Evolutionary conservation across 2,329 filamentous ascomycete genomes (phyloP), one percentile per base, ranked within the genome.

Genomic region (Xylaria sp.): DNA sequence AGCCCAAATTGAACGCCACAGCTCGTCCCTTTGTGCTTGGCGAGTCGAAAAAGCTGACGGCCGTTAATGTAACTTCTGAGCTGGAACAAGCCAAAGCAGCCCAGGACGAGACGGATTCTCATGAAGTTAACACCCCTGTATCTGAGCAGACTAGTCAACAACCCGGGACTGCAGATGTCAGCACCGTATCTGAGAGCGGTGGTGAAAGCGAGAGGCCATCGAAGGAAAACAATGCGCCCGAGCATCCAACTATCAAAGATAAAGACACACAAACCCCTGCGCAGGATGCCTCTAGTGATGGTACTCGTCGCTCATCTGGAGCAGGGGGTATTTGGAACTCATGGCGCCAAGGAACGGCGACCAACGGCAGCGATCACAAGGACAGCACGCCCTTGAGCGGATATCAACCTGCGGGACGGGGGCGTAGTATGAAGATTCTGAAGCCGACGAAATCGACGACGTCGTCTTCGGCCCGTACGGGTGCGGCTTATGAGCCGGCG

Each of bases 351-450:
- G 83, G 84, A 4, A 76, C 83, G 3, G 79, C 82, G 9, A 78
- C 81, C 0, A 83, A 82, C 60, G 83, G 84, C 6, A 76, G 82
- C 58, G 90, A 91, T 48, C 77, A 79, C n/a, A 86, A 83, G 65
- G 87, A 88, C 69, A 83, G 80, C 71, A 80, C 81, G 2, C 85
- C 85, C 62, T 79, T 87, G 72, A 90, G 89, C 73, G 89, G 90
- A 30, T 93, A 93, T 76, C 91, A 93, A 76, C 90, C 90, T 73
- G 84, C 90, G 71, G 81, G 89, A 76, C 84, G 89, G 56, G 81
- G 85, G 18, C 88, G 91, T 58, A 90, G 89, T 59, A 98, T 98
- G 91, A 98, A 97, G 82, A 91, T 97, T 1, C 84, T 98, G 60
- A 93, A 94, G 76, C 90, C 95, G 1, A 86, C 86, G 64, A 96